phyloP scores from a whole-genome alignment of 371 early-diverging fungal species.

The Apophysomyces elegans region DNA sequence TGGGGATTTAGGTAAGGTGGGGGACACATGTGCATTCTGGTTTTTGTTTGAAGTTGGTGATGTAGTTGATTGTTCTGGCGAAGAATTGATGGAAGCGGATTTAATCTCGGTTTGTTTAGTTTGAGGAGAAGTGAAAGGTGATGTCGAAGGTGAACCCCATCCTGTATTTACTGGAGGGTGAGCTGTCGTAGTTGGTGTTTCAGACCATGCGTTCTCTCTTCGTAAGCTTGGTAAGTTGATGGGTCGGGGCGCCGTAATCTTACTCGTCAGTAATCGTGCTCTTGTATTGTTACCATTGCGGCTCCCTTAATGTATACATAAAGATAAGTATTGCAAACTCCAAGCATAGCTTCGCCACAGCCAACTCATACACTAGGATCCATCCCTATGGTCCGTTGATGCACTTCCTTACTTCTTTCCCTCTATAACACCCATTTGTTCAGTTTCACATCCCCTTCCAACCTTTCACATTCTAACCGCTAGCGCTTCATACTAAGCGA shows the following conservation, averaged over 20 bases:
- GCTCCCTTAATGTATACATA: neutral
- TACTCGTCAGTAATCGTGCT: conserved; percentile 37
- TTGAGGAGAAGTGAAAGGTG: conserved; percentile 23
- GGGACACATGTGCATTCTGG: neutral
- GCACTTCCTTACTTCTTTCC: neutral
- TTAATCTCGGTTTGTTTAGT: conserved; percentile 7
- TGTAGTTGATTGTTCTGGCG: conserved; percentile 8
- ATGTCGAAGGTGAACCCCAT: conserved; percentile 41
- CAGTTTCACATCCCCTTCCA: neutral
- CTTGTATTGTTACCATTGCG: conserved; percentile 29
- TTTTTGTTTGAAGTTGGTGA: conserved; percentile 14
- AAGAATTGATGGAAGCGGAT: conserved; percentile 12
- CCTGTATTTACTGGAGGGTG: conserved; percentile 25
- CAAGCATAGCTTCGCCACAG: neutral
- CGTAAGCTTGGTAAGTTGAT: conserved; percentile 53
- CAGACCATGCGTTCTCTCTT: conserved; percentile 41
- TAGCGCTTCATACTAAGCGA: neutral
- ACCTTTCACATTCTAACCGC: neutral
- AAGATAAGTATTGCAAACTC: neutral
- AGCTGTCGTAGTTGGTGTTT: conserved; percentile 21
- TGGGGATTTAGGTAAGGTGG: conserved; percentile 15
- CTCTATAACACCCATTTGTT: neutral
- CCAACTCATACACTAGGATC: neutral
- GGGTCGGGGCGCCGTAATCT: conserved; percentile 54
- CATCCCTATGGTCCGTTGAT: neutral